Evolutionary conservation across 441 rosid genomes (phyloP), one percentile per base, ranked within the genome.

Genomic region (Metrosideros polymorpha): DNA sequence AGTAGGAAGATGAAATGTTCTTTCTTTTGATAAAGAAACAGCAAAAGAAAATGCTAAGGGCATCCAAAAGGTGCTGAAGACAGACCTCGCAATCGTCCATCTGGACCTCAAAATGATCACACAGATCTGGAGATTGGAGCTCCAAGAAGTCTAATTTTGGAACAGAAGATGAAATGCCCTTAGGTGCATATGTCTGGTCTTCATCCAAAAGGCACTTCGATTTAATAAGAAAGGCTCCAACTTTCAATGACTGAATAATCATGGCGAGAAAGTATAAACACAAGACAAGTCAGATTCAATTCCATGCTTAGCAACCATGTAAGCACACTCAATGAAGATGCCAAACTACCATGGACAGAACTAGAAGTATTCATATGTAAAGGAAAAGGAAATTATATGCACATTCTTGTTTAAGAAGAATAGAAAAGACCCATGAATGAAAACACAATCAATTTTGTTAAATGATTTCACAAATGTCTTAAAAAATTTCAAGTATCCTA

Each of bases 1-100:
- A 13, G 49, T 71, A 71, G 47, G 49, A 22, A 71, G 25, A 39
- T 71, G 47, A 71, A 42, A 71, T 39, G 79, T 22, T 71, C 49
- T 13, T 83, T 82, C 32, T 30, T 30, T 22, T 27, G 55, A n/a
- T 82, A 47, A 49, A 27, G 55, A 82, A 49, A 82, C 19, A 82
- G 84, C 52, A 82, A 51, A n/a, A 82, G 53, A 27, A 50, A 47
- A 14, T 47, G 42, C 55, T 30, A 18, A 88, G 53, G 86, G 86
- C 42, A 84, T 85, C 57, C 59, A 87, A 84, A 66, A 84, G 88
- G 75, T 50, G 71, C 53, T 84, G 35, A 85, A 87, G 57, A 82
- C 53, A 86, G 25, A 95, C 99, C 98, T 94, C 95, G 89, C 92
- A 88, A 88, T 93, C 93, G 83, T 87, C 83, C 82, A 98, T 87